Evolutionary conservation across 2,329 filamentous ascomycete species (phyloP).

Genomic region (Cladophialophora immunda): DNA sequence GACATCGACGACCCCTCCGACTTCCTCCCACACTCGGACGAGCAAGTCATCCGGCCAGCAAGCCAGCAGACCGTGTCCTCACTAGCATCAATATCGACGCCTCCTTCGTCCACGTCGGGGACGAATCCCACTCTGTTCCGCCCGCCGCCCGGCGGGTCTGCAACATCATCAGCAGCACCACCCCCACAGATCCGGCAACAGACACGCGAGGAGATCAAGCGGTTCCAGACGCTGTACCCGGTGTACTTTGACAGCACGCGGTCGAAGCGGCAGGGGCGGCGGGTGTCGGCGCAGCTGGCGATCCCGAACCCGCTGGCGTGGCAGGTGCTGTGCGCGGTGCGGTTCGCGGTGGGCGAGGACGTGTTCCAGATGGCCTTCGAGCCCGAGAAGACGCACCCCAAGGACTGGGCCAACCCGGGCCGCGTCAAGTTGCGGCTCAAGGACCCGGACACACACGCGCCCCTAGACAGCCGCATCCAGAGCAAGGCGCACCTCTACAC

Average conservation of each 20-base stretch:
- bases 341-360: conserved; percentile 63
- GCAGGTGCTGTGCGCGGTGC: conserved; percentile 88
- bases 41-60: conserved; percentile 51
- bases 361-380: conserved; percentile 72
- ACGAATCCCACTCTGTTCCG: conserved; percentile 48
- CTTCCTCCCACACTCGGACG: conserved; percentile 57
- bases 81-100: conserved; percentile 38
- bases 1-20: conserved; percentile 83
- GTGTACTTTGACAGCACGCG: conserved; percentile 85
- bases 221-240: conserved; percentile 91
- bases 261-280: conserved; percentile 79
- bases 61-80: conserved; percentile 42
- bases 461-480: conserved; percentile 63
- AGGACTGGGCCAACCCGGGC: conserved; percentile 97
- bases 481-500: conserved; percentile 90
- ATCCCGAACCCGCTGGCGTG: conserved; percentile 86
- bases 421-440: conserved; percentile 78
- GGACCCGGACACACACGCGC: conserved; percentile 61
- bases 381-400: conserved; percentile 89
- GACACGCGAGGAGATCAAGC: conserved; percentile 68
- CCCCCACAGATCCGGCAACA: conserved; percentile 50
- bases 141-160: conserved; percentile 58
- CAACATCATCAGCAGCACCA: conserved; percentile 45
- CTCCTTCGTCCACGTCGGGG: conserved; percentile 40
- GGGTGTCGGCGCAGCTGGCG: conserved; percentile 76